phyloP scores from a whole-genome alignment of 768 basidiomycete genomes.

The Hygrophoropsis aurantiaca region DNA sequence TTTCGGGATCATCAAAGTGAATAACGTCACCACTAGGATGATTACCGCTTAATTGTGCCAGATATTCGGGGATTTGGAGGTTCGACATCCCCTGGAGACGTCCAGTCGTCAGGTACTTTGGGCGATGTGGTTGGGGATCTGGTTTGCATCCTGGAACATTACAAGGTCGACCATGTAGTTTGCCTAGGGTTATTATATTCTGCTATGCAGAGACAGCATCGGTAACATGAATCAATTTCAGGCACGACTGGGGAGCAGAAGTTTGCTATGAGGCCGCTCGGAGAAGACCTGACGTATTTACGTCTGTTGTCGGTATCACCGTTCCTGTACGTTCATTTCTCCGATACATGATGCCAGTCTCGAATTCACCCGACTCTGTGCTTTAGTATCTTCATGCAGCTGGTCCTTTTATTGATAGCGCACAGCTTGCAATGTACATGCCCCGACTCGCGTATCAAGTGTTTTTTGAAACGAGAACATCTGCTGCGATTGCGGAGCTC shows the following conservation, averaged over 20 bases:
- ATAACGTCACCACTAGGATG: slow-evolving; percentile 35
- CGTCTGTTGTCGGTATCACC: slow-evolving; percentile 54
- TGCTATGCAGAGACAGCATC: neutral
- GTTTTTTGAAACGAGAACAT: slow-evolving; percentile 54
- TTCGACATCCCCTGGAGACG: slow-evolving; percentile 65
- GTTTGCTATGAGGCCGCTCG: slow-evolving; percentile 70
- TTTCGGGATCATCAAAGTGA: neutral
- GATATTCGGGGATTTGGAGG: slow-evolving; percentile 71
- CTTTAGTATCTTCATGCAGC: slow-evolving; percentile 60
- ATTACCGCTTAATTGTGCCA: slow-evolving; percentile 62
- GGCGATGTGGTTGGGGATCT: slow-evolving; percentile 64
- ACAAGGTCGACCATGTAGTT: slow-evolving; percentile 45
- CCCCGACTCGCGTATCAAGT: slow-evolving; percentile 64
- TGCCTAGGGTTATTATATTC: slow-evolving; percentile 57
- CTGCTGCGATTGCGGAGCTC: slow-evolving; percentile 52
- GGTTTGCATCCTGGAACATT: slow-evolving; percentile 58
- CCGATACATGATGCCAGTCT: neutral
- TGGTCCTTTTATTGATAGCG: slow-evolving; percentile 46
- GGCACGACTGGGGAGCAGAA: slow-evolving; percentile 77
- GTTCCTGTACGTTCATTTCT: slow-evolving; percentile 50
- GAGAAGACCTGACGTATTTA: slow-evolving; percentile 63
- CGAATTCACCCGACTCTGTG: neutral
- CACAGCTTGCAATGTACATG: slow-evolving; percentile 37
- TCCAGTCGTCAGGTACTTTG: slow-evolving; percentile 56
- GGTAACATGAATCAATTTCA: slow-evolving; percentile 18